Conservation (phyloP, 768 basidiomycete species). For the Lentinula boryana region DNA sequence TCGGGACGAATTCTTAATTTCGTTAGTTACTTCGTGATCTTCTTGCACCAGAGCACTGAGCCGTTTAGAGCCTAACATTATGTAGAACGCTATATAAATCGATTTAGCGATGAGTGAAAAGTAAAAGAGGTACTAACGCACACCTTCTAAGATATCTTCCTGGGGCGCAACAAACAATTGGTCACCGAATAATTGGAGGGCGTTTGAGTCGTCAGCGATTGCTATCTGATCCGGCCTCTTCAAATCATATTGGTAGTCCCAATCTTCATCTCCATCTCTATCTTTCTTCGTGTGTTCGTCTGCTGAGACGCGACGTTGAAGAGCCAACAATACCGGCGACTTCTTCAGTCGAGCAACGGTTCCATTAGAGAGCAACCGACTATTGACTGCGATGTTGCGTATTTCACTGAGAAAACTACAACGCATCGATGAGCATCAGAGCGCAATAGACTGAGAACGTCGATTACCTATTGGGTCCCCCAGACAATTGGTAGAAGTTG, state of each 20-base stretch:
- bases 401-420: conserved; percentile 75
- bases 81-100: conserved; percentile 58
- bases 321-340: conserved; percentile 68
- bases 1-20: conserved; percentile 40
- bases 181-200: conserved; percentile 74
- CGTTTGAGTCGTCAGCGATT: conserved; percentile 82
- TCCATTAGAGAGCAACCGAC: conserved; percentile 40
- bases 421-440: not conserved
- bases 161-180: conserved; percentile 76
- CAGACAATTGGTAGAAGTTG: conserved; percentile 66
- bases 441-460: not conserved
- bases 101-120: not conserved
- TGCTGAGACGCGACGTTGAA: conserved; percentile 48
- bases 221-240: conserved; percentile 64
- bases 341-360: conserved; percentile 63
- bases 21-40: conserved; percentile 57
- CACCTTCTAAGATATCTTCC: conserved; percentile 88
- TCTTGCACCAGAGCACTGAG: conserved; percentile 73
- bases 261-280: conserved; percentile 59
- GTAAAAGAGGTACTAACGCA: not conserved
- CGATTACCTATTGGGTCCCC: conserved; percentile 57
- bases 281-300: conserved; percentile 18
- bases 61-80: conserved; percentile 64
- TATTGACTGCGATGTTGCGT: conserved; percentile 81
- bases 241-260: conserved; percentile 70